Base-by-base conservation (phyloP, 345 rosid genomes). In the Brassica rapa region DNA sequence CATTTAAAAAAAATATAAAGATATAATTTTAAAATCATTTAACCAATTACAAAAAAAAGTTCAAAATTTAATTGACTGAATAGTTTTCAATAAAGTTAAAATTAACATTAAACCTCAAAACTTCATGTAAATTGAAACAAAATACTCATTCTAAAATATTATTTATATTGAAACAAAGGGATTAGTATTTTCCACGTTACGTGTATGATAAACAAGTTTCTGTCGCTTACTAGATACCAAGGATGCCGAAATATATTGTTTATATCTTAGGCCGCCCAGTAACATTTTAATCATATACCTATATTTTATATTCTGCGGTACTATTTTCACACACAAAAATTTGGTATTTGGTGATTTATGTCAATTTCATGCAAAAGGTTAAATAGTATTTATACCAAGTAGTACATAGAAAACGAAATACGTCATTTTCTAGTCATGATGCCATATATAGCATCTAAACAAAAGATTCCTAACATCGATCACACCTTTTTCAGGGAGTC, bases 211-310 rank as follows among this genome's bases (percentile, higher is more conserved):
- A 74, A 21, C 0, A 24, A 1, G 30, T 59, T 16, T 23, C 51
- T 74, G 65, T 74, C 64, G 9, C 32, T 64, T 21, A 21, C 64
- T 33, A 33, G 16, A 30, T 14, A 55, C 33, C 3, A 66, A 37
- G 21, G 57, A 37, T 53, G 33, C 78, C 7, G 3, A 39, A 66
- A 67, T 41, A 67, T 21, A 68, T 30, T 57, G 30, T 29, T 43
- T 8, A 29, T 60, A 12, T 14, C 16, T 8, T 76, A 27, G 35
- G 79, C 68, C 68, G 73, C 53, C 74, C 14, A 56, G 12, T 70
- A 33, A 33, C 60, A 5, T 16, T 15, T 59, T 30, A 67, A 43
- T 59, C 46, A 39, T 39, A 57, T 32, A 39, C 66, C n/a, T 66
- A 3, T 32, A 49, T 62, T 30, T 73, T 16, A 49, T 46, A 46